These are phyloP conservation scores for Tetracentron sinense DNA, from an alignment of 164 flowering plant species.

Conservation along the genomic window DNA sequence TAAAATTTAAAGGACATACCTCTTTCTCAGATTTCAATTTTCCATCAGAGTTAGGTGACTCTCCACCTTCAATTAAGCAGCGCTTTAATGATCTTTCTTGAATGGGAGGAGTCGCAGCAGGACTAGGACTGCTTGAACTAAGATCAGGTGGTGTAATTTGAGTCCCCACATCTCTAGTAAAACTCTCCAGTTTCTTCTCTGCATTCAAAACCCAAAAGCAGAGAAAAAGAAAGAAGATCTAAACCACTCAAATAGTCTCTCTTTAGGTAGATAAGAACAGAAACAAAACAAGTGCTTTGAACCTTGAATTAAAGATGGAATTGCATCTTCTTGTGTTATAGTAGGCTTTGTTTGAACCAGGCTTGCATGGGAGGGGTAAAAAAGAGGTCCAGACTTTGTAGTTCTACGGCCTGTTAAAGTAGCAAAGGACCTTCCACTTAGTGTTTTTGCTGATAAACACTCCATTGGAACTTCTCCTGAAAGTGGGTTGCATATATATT, in stretches of 20 bases:
- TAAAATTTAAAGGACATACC: too few species aligned
- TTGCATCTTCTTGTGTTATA: slow-evolving; percentile 15
- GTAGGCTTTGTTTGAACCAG: slow-evolving; percentile 23
- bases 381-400: slow-evolving; percentile 79
- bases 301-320: slow-evolving; percentile 30
- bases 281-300: not conserved
- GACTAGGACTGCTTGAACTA: slow-evolving; percentile 49
- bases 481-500: slow-evolving; percentile 75
- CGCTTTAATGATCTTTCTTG: slow-evolving; percentile 37
- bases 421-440: slow-evolving; percentile 49
- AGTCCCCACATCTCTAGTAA: slow-evolving; percentile 65
- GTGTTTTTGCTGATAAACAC: slow-evolving; percentile 76
- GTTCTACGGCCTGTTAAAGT: slow-evolving; percentile 34
- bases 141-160: slow-evolving; percentile 58
- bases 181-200: slow-evolving; percentile 33
- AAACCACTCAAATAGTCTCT: not conserved
- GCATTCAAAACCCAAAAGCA: not conserved
- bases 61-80: slow-evolving; percentile 20
- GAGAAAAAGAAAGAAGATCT: not conserved
- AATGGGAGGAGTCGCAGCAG: slow-evolving; percentile 50
- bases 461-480: slow-evolving; percentile 88
- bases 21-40: slow-evolving; percentile 23
- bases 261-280: not conserved
- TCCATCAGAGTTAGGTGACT: slow-evolving; percentile 25
- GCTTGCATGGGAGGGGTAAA: slow-evolving; percentile 37